Evolutionary conservation across 2,329 filamentous ascomycete genomes (phyloP).

Genomic region (Xylariaceae sp.): DNA sequence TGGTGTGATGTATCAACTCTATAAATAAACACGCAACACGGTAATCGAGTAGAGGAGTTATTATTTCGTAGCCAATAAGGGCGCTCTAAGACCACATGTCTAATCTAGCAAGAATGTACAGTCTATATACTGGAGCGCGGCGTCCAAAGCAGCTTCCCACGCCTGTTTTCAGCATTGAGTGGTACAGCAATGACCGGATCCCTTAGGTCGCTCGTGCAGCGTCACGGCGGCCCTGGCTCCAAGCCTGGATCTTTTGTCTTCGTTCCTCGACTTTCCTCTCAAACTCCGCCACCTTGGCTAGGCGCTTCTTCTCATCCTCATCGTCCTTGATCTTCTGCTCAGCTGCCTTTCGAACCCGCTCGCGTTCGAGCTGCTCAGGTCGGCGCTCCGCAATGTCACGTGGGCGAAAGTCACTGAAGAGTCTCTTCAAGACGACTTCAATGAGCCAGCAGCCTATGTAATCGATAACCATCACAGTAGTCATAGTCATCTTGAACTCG

Average conservation of each 20-base stretch:
- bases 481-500: slow-evolving; percentile 88
- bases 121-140: no score
- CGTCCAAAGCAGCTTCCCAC: no score
- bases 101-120: no score
- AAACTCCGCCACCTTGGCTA: slow-evolving; percentile 55
- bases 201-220: background rate
- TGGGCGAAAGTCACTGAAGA: slow-evolving; percentile 87
- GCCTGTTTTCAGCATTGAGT: no score
- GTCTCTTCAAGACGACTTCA: slow-evolving; percentile 76
- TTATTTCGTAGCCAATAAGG: no score
- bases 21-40: no score
- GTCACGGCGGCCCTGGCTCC: slow-evolving; percentile 34
- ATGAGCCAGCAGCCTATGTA: slow-evolving; percentile 83
- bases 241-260: slow-evolving; percentile 44
- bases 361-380: slow-evolving; percentile 78
- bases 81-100: no score
- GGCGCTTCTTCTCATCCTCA: slow-evolving; percentile 49
- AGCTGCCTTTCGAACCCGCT: slow-evolving; percentile 63
- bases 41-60: no score
- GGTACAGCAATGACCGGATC: no score
- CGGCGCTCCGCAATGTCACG: slow-evolving; percentile 88
- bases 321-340: slow-evolving; percentile 47
- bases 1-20: no score
- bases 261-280: slow-evolving; percentile 55
- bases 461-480: slow-evolving; percentile 78